These are phyloP conservation scores for Chaetomidium leptoderma DNA, from an alignment of 495 filamentous ascomycete species.

Conservation along the genomic window DNA sequence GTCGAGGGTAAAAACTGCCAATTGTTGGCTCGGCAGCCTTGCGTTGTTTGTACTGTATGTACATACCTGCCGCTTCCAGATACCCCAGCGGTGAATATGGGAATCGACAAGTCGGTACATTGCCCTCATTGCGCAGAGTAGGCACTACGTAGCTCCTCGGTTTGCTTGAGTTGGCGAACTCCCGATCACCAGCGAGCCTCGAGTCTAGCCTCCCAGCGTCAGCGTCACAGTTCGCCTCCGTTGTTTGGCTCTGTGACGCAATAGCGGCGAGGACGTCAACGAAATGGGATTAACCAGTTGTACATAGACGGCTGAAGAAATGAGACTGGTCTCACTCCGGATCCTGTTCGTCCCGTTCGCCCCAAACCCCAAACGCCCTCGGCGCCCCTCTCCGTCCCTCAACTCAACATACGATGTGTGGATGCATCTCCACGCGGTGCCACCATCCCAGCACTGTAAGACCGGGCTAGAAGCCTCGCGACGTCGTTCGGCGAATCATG, in stretches of 20 bases:
- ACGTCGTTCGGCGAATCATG: background rate
- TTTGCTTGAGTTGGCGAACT: too few species aligned
- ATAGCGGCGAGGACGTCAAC: background rate
- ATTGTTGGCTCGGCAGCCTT: too few species aligned
- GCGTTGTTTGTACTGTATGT: too few species aligned
- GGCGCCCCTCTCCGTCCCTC: conserved; percentile 6
- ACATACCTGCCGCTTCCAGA: too few species aligned
- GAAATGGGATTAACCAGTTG: too few species aligned
- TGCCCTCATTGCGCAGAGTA: too few species aligned
- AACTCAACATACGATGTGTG: conserved; percentile 11
- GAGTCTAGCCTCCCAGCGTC: background rate
- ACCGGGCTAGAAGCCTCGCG: background rate
- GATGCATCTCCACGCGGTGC: background rate
- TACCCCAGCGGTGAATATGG: too few species aligned
- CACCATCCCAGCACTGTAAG: background rate
- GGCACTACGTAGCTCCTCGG: too few species aligned
- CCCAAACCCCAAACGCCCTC: background rate
- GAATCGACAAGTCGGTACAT: too few species aligned
- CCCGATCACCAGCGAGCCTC: background rate
- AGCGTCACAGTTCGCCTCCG: conserved; percentile 17
- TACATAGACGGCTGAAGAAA: background rate
- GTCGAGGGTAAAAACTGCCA: too few species aligned
- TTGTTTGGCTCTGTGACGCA: background rate
- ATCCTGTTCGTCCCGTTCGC: conserved; percentile 1
- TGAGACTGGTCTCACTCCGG: conserved; percentile 1